A percentile compares a stretch with the other conserved stretches of the same genome.
phyloP scores from a whole-genome alignment of 2,329 filamentous ascomycete species.

The Mycocentrospora acerina region DNA sequence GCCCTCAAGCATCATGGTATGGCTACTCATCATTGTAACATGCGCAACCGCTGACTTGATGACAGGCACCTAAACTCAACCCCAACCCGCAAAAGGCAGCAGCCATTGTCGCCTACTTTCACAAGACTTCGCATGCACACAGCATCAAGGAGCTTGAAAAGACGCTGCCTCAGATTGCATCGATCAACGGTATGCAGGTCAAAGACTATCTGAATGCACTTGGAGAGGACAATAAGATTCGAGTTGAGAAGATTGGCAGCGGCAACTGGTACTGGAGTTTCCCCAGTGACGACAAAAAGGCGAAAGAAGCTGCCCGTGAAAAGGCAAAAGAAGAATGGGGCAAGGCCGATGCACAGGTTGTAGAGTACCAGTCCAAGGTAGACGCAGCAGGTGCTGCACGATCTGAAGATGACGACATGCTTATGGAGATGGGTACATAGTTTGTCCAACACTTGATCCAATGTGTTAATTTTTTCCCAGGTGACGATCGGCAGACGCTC shows the following conservation, averaged over 20 bases:
- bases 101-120: slow-evolving; percentile 61
- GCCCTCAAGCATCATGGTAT: too few relatives aligned
- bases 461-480: slow-evolving; percentile 17
- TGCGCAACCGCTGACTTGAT: slow-evolving; percentile 9
- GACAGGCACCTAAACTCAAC: slow-evolving; percentile 56
- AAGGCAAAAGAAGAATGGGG: slow-evolving; percentile 41
- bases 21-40: not conserved
- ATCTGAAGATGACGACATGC: slow-evolving; percentile 42
- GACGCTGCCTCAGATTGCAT: slow-evolving; percentile 59
- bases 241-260: slow-evolving; percentile 69
- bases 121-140: slow-evolving; percentile 61
- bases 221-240: slow-evolving; percentile 61
- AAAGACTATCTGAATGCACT: slow-evolving; percentile 67
- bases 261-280: slow-evolving; percentile 76
- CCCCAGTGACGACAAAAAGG: slow-evolving; percentile 57
- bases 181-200: slow-evolving; percentile 66
- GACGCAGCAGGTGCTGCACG: slow-evolving; percentile 42
- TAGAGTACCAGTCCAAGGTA: slow-evolving; percentile 46
- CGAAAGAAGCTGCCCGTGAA: slow-evolving; percentile 43
- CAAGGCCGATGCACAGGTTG: slow-evolving; percentile 37
- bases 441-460: too few relatives aligned
- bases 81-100: slow-evolving; percentile 60
- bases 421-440: slow-evolving; percentile 31
- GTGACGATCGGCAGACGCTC: slow-evolving; percentile 41
- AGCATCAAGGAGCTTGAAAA: slow-evolving; percentile 70